A percentile compares a stretch with the other conserved stretches of the same genome.
Conservation (phyloP, 177 flowering plant genomes). For the Vitis hybrid region DNA sequence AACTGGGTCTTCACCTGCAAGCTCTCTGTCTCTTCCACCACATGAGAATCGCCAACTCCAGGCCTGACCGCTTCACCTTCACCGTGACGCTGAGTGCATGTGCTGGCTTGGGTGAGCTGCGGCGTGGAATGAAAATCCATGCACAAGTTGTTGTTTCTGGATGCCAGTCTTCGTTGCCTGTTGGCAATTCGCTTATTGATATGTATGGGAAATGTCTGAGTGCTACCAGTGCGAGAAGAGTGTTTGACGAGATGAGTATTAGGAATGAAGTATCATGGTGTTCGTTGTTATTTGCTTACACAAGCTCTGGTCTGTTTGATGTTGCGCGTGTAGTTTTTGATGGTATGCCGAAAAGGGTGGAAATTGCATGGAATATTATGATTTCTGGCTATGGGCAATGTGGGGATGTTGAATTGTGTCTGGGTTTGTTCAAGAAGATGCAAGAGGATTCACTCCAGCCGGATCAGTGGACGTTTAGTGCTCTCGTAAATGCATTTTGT, state of each 20-base stretch:
- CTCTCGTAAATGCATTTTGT: slow-evolving; percentile 58
- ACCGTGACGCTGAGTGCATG: slow-evolving; percentile 57
- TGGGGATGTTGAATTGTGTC: slow-evolving; percentile 42
- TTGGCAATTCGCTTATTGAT: slow-evolving; percentile 66
- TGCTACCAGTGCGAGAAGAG: slow-evolving; percentile 39
- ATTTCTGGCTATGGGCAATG: slow-evolving; percentile 49
- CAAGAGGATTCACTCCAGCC: slow-evolving; percentile 27
- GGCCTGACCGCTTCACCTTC: slow-evolving; percentile 59
- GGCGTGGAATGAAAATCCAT: slow-evolving; percentile 52
- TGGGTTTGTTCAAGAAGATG: slow-evolving; percentile 54
- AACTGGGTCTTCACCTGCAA: slow-evolving; percentile 52
- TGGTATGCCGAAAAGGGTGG: slow-evolving; percentile 48
- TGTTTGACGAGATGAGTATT: slow-evolving; percentile 49
- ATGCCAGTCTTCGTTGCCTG: slow-evolving; percentile 43
- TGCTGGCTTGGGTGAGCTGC: slow-evolving; percentile 32
- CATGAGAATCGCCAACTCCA: slow-evolving; percentile 46
- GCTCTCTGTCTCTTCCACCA: slow-evolving; percentile 42
- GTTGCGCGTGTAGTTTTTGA: slow-evolving; percentile 37
- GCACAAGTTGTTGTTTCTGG: slow-evolving; percentile 47
- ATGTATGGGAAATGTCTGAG: slow-evolving; percentile 74
- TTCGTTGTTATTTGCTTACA: slow-evolving; percentile 60
- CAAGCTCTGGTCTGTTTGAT: slow-evolving; percentile 39
- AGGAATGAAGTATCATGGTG: slow-evolving; percentile 77
- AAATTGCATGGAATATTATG: slow-evolving; percentile 64
- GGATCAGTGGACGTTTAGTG: slow-evolving; percentile 64